Percentiles rank a stretch among this genome's conserved stretches.
Evolutionary conservation across 805 yeast species (phyloP).

Genomic region (Pichia occidentalis): DNA sequence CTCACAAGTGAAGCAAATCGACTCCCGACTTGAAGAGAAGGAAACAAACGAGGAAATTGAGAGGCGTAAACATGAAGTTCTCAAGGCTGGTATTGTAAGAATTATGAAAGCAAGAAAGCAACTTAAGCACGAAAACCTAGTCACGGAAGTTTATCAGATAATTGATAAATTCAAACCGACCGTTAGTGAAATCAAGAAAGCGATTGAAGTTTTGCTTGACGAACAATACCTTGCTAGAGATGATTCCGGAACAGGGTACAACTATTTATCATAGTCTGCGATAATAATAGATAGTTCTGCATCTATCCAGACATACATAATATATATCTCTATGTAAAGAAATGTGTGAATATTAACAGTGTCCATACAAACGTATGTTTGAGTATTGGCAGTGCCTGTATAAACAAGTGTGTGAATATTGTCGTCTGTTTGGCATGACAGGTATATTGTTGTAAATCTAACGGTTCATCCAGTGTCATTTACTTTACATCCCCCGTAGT

Average conservation of each 20-base stretch:
- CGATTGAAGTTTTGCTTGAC: slow-evolving; percentile 79
- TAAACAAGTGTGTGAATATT: no score
- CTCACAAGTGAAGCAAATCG: slow-evolving; percentile 36
- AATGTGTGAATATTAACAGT: neutral
- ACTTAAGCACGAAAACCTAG: slow-evolving; percentile 69
- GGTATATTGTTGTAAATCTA: no score
- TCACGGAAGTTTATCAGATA: slow-evolving; percentile 84
- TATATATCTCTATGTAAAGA: neutral
- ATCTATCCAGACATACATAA: neutral
- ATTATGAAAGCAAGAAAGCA: slow-evolving; percentile 91
- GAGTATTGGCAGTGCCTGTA: no score
- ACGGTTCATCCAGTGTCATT: no score
- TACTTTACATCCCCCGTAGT: no score
- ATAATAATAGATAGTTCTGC: neutral
- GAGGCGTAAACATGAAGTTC: slow-evolving; percentile 58
- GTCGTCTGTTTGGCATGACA: no score
- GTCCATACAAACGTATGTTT: no score
- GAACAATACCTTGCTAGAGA: slow-evolving; percentile 77
- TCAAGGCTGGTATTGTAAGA: slow-evolving; percentile 91
- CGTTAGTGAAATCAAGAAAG: slow-evolving; percentile 78
- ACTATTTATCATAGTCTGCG: slow-evolving; percentile 59
- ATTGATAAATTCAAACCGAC: slow-evolving; percentile 80
- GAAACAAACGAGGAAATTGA: slow-evolving; percentile 71
- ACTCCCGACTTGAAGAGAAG: slow-evolving; percentile 63
- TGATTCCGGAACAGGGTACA: slow-evolving; percentile 62